A percentile compares a stretch with the other conserved stretches of the same genome.
Evolutionary conservation across 2,329 filamentous ascomycete species (phyloP).

Genomic region (Diaporthe sp.): DNA sequence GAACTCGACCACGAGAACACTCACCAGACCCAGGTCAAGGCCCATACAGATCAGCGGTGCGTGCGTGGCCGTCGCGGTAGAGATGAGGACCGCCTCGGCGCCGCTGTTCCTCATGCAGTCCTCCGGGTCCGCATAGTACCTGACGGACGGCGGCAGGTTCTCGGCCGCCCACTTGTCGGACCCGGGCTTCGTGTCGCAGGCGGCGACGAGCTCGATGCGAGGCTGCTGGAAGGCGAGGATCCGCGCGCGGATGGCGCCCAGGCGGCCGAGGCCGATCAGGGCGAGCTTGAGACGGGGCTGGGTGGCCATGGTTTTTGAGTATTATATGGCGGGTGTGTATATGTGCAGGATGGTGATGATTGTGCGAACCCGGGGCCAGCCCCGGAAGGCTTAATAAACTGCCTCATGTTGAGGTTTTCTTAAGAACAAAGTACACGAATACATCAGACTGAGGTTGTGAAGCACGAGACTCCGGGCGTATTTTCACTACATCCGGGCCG

Average conservation of each 20-base stretch:
- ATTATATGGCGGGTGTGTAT: neutral
- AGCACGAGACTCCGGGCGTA: neutral
- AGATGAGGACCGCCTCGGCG: slow-evolving; percentile 47
- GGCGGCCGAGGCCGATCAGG: slow-evolving; percentile 47
- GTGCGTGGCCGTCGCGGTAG: slow-evolving; percentile 47
- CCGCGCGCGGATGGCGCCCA: slow-evolving; percentile 48
- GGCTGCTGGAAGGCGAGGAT: slow-evolving; percentile 51
- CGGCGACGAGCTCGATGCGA: slow-evolving; percentile 50
- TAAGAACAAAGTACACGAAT: neutral
- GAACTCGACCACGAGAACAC: neutral
- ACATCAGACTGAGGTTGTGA: neutral
- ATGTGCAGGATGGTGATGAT: neutral
- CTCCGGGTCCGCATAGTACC: slow-evolving; percentile 38
- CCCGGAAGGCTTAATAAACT: neutral
- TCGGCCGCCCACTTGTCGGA: slow-evolving; percentile 48
- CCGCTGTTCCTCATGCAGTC: slow-evolving; percentile 47
- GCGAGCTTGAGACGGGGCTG: slow-evolving; percentile 36
- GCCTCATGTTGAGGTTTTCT: neutral
- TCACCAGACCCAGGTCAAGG: slow-evolving; percentile 41
- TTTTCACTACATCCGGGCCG: neutral
- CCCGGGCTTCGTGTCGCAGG: slow-evolving; percentile 50
- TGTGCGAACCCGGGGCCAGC: neutral
- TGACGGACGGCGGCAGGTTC: slow-evolving; percentile 44
- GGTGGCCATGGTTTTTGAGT: too few relatives aligned
- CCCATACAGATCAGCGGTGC: slow-evolving; percentile 44